Evolutionary conservation across 352 stramenopile genomes (phyloP).

Genomic region (Phytophthora aleatoria): DNA sequence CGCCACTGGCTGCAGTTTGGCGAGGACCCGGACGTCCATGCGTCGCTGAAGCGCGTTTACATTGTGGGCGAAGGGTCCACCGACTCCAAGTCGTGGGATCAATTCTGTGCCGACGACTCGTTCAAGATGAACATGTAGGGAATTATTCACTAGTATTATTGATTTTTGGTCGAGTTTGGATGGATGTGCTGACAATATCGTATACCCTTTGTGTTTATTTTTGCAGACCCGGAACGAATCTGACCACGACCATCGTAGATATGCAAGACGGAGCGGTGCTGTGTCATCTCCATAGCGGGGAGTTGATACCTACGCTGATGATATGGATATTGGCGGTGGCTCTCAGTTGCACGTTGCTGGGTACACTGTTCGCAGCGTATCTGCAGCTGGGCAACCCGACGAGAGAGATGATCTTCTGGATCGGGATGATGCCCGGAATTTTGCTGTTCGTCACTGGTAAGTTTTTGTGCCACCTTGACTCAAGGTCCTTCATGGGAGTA

Average conservation of each 20-base stretch:
- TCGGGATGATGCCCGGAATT: conserved; percentile 59
- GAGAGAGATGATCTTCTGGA: conserved; percentile 58
- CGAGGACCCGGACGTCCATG: conserved; percentile 48
- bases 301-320: conserved; percentile 39
- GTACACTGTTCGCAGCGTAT: conserved; percentile 56
- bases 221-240: conserved; percentile 34
- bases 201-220: neutral
- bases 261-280: conserved; percentile 41
- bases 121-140: conserved; percentile 31
- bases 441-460: conserved; percentile 53
- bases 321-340: conserved; percentile 49
- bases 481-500: neutral
- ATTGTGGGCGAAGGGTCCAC: conserved; percentile 42
- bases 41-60: conserved; percentile 62
- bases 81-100: conserved; percentile 52
- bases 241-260: conserved; percentile 30
- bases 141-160: neutral
- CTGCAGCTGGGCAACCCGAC: conserved; percentile 71
- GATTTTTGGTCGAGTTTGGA: neutral
- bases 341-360: conserved; percentile 53
- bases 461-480: too few relatives aligned
- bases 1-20: conserved; percentile 65
- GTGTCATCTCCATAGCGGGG: conserved; percentile 38
- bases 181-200: neutral
- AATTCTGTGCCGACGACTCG: conserved; percentile 50